A percentile compares a stretch with the other conserved stretches of the same genome.
Conservation (phyloP, 495 filamentous ascomycete species). For the Penicillium cinerascens region DNA sequence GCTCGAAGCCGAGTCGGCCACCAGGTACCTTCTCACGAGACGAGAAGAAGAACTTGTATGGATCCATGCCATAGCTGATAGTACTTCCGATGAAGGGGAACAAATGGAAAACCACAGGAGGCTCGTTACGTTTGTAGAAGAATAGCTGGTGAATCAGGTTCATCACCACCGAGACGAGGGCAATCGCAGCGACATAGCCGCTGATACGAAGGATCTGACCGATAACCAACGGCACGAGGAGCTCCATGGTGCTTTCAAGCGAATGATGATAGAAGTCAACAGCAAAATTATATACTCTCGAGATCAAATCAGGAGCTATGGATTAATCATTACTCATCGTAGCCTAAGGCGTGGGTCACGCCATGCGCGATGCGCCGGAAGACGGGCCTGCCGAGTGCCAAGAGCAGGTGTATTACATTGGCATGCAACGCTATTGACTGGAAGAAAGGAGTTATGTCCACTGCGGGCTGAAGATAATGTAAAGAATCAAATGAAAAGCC, state of each 20-base stretch:
- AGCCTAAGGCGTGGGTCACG: slow-evolving; percentile 11
- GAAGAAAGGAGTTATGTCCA: slow-evolving; percentile 1
- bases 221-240: slow-evolving; percentile 14
- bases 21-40: slow-evolving; percentile 64
- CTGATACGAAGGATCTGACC: slow-evolving; percentile 22
- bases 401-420: background rate
- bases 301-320: slow-evolving; percentile 20
- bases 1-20: background rate
- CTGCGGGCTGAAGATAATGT: background rate
- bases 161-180: slow-evolving; percentile 51
- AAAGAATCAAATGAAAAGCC: slow-evolving; percentile 1
- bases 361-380: slow-evolving; percentile 18
- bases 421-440: background rate
- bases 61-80: slow-evolving; percentile 78
- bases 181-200: slow-evolving; percentile 24
- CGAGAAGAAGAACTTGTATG: slow-evolving; percentile 70
- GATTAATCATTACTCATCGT: slow-evolving; percentile 21
- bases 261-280: background rate
- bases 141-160: slow-evolving; percentile 69
- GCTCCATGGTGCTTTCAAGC: slow-evolving; percentile 16
- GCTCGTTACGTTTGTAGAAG: slow-evolving; percentile 68
- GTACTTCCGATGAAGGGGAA: slow-evolving; percentile 78
- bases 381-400: slow-evolving; percentile 6
- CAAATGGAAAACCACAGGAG: slow-evolving; percentile 81
- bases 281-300: background rate